A percentile compares a stretch with the other conserved stretches of the same genome.
Conservation (phyloP, 805 yeast genomes). For the Starmerella apicola region DNA sequence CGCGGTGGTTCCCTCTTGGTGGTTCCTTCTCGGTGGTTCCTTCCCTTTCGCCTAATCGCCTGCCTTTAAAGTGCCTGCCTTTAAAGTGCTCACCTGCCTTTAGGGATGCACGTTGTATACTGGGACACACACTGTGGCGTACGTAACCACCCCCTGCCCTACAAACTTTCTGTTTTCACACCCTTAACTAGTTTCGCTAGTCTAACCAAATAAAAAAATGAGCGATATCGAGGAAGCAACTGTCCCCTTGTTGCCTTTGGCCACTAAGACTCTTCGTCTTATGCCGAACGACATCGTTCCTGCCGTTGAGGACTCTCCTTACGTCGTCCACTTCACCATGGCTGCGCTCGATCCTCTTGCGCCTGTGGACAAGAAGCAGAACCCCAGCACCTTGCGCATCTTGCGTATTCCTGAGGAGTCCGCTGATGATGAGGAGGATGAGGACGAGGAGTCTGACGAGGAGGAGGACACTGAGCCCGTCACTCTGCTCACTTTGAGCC, state of each 20-base stretch:
- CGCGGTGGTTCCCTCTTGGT: too few species aligned
- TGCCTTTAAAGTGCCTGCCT: too few species aligned
- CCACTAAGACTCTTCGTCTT: slow-evolving; percentile 28
- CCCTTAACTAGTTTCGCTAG: background rate
- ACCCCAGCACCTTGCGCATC: slow-evolving; percentile 82
- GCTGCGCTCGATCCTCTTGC: slow-evolving; percentile 87
- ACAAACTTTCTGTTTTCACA: background rate
- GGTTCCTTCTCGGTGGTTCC: too few species aligned
- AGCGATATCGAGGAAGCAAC: slow-evolving; percentile 12
- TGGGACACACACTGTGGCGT: too few species aligned
- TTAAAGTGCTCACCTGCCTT: too few species aligned
- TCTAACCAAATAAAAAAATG: slow-evolving; percentile 5
- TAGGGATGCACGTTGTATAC: too few species aligned
- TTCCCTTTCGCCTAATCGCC: too few species aligned
- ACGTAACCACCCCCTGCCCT: background rate
- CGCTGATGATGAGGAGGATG: slow-evolving; percentile 27
- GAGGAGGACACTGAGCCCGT: slow-evolving; percentile 48
- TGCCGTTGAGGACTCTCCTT: slow-evolving; percentile 76
- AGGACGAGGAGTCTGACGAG: slow-evolving; percentile 36
- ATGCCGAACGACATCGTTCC: slow-evolving; percentile 80
- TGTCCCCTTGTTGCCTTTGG: slow-evolving; percentile 15
- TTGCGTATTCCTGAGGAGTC: slow-evolving; percentile 30
- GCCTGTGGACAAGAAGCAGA: slow-evolving; percentile 42
- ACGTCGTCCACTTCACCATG: slow-evolving; percentile 80
- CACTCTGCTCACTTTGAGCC: slow-evolving; percentile 78